phyloP scores from a whole-genome alignment of 176 grass and related monocot genomes.

The Calamus simplicifolius region DNA sequence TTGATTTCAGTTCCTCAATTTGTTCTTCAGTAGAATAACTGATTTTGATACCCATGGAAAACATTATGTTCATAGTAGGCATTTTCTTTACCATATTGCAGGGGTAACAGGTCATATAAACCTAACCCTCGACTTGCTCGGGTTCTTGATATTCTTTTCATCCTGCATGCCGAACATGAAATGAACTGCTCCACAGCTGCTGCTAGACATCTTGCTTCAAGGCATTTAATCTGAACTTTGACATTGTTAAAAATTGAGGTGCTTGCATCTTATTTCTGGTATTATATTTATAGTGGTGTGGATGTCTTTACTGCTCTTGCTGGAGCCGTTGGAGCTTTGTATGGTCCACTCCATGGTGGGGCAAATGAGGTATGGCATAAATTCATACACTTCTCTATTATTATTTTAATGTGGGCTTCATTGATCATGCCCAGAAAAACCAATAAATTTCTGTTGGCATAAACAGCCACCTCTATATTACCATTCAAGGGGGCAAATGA shows the following conservation, averaged over 20 bases:
- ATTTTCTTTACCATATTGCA: slow-evolving; percentile 14
- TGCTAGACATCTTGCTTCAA: slow-evolving; percentile 97
- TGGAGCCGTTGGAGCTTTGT: slow-evolving; percentile 91
- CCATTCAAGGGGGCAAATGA: slow-evolving; percentile 61
- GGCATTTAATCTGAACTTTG: slow-evolving; percentile 26
- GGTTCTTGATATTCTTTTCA: slow-evolving; percentile 85
- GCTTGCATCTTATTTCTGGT: background rate
- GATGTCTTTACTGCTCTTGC: slow-evolving; percentile 97
- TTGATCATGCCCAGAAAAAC: too few relatives aligned
- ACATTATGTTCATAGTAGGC: too few relatives aligned
- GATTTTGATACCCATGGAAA: too few relatives aligned
- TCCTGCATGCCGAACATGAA: slow-evolving; percentile 98
- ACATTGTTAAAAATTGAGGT: background rate
- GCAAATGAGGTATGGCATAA: slow-evolving; percentile 76
- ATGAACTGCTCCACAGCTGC: slow-evolving; percentile 98
- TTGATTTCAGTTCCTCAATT: too few relatives aligned
- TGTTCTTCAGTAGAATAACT: too few relatives aligned
- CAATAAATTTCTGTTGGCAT: too few relatives aligned
- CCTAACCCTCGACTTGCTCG: slow-evolving; percentile 84
- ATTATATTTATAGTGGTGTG: slow-evolving; percentile 67
- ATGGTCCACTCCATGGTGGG: slow-evolving; percentile 94
- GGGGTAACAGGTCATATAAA: slow-evolving; percentile 70
- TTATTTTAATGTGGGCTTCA: too few relatives aligned
- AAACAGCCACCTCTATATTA: too few relatives aligned
- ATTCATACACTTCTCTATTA: too few relatives aligned